Evolutionary conservation across 108 stramenopile genomes (phyloP).

Genomic region (Licmophora abbreviata): DNA sequence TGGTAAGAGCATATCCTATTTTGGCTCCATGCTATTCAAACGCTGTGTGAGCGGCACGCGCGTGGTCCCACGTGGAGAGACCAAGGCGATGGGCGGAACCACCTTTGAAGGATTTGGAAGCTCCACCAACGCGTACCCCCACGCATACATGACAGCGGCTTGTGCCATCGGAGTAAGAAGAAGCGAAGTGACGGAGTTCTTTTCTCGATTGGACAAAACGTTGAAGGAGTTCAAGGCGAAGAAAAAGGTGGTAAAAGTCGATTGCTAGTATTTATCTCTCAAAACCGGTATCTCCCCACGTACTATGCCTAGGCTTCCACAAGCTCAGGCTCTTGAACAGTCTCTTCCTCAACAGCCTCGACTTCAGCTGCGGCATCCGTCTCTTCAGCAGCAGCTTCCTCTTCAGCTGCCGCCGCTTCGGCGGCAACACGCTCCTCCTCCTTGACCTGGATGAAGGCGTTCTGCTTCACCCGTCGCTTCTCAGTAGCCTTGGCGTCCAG

Average conservation of each 20-base stretch:
- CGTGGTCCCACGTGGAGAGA: slow-evolving; percentile 50
- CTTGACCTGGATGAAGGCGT: slow-evolving; percentile 44
- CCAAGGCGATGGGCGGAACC: slow-evolving; percentile 57
- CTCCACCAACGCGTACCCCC: slow-evolving; percentile 52
- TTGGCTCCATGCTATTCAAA: slow-evolving; percentile 97
- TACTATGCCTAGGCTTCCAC: too few relatives aligned
- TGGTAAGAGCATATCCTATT: slow-evolving; percentile 56
- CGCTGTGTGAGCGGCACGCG: slow-evolving; percentile 93
- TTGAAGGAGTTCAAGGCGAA: slow-evolving; percentile 57
- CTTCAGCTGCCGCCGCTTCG: slow-evolving; percentile 23
- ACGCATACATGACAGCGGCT: slow-evolving; percentile 91
- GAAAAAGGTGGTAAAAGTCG: too few relatives aligned
- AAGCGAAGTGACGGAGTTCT: slow-evolving; percentile 83
- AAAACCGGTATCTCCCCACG: too few relatives aligned
- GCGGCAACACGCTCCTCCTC: slow-evolving; percentile 27
- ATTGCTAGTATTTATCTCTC: too few relatives aligned
- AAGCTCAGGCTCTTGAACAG: too few relatives aligned
- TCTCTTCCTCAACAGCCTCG: background rate
- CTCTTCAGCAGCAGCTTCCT: slow-evolving; percentile 20
- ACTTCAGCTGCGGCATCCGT: slow-evolving; percentile 9
- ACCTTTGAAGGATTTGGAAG: slow-evolving; percentile 79
- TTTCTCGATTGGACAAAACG: slow-evolving; percentile 67
- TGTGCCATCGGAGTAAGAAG: slow-evolving; percentile 82
- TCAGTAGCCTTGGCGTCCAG: slow-evolving; percentile 47
- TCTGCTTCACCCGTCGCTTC: slow-evolving; percentile 48